These are phyloP conservation scores for Entamoeba nuttalli DNA, from an alignment of 208 protist species.

Conservation along the genomic window DNA sequence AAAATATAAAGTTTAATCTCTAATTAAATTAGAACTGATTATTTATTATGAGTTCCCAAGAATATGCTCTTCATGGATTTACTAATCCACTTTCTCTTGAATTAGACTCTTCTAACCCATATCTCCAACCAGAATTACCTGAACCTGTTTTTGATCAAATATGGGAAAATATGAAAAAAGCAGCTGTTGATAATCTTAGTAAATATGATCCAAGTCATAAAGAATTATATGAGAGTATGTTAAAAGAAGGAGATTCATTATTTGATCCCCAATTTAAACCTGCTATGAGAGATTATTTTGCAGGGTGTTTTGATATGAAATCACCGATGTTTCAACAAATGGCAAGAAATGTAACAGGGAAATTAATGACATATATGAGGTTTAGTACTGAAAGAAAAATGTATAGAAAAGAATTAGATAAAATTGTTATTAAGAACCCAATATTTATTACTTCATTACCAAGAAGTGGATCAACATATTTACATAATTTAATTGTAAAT, in stretches of 20 bases:
- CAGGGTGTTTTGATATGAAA: background rate
- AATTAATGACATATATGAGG: background rate
- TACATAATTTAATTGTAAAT: background rate
- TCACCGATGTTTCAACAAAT: background rate
- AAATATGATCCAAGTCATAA: background rate
- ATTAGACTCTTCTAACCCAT: background rate
- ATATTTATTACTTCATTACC: background rate
- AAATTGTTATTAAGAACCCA: background rate
- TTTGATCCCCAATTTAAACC: background rate
- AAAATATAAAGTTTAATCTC: too few relatives aligned
- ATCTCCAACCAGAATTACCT: background rate
- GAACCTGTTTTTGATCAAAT: background rate
- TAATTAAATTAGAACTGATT: too few relatives aligned
- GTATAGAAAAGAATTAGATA: background rate
- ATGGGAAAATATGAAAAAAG: background rate
- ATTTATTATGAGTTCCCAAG: too few relatives aligned
- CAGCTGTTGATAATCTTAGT: background rate
- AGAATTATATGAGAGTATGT: background rate
- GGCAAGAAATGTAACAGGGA: background rate
- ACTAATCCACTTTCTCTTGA: too few relatives aligned
- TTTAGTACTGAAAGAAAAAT: background rate
- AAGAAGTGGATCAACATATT: background rate
- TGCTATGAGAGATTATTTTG: background rate
- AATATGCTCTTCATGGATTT: too few relatives aligned
- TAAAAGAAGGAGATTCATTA: background rate